These are phyloP conservation scores for Ganoderma leucocontextum DNA, from an alignment of 1,284 basidiomycete genomes.

Conservation along the genomic window DNA sequence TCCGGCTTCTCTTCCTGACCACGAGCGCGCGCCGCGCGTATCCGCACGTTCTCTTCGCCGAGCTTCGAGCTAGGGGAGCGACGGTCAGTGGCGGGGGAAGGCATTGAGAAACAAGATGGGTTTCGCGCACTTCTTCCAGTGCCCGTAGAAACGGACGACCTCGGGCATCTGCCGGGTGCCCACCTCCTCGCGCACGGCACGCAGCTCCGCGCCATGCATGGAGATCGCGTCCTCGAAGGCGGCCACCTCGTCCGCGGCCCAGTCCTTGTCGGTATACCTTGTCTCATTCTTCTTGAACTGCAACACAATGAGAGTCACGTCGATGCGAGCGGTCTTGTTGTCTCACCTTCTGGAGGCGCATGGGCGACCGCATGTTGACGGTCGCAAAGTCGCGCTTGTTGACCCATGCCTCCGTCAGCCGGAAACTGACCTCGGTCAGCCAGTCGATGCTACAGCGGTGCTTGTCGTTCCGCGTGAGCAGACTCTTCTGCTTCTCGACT, in stretches of 20 bases:
- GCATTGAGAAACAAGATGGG: background rate
- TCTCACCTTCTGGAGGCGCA: conserved; percentile 67
- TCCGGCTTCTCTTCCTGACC: conserved; percentile 40
- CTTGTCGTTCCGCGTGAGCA: conserved; percentile 58
- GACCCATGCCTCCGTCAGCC: conserved; percentile 70
- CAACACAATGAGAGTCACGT: background rate
- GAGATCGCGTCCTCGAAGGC: conserved; percentile 81
- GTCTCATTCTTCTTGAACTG: conserved; percentile 82
- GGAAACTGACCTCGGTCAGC: conserved; percentile 75
- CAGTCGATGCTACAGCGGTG: conserved; percentile 74
- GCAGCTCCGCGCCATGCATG: conserved; percentile 79
- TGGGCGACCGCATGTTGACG: conserved; percentile 68
- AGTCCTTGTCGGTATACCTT: conserved; percentile 73
- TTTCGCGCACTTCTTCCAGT: conserved; percentile 80
- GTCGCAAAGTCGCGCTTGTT: conserved; percentile 61
- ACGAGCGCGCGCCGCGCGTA: conserved; percentile 56
- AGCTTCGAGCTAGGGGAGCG: conserved; percentile 58
- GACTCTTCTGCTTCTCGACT: conserved; percentile 71
- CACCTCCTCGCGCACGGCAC: conserved; percentile 79
- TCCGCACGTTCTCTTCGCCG: conserved; percentile 67
- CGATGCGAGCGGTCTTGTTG: background rate
- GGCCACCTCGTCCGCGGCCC: conserved; percentile 74
- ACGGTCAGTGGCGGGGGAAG: conserved; percentile 6
- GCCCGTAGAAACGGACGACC: conserved; percentile 84
- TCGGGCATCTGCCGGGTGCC: conserved; percentile 75